Conservation (phyloP, 2,329 filamentous ascomycete species). For the Fusarium anguioides region DNA sequence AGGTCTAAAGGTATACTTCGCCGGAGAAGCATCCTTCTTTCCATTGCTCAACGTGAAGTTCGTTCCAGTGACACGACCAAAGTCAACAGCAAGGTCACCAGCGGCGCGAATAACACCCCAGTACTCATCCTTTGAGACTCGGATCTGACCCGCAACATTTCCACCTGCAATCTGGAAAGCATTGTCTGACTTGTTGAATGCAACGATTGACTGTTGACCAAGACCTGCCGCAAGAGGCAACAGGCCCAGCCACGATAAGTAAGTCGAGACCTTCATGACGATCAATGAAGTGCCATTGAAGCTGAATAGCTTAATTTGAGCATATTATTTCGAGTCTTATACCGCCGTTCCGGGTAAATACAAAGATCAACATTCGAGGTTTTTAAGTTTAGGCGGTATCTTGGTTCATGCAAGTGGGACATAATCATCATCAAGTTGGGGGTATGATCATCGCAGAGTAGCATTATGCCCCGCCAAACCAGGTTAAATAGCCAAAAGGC, state of each 20-base stretch:
- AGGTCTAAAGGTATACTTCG: conserved; percentile 56
- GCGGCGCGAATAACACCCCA: conserved; percentile 76
- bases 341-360: conserved; percentile 17
- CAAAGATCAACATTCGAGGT: not conserved
- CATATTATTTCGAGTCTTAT: conserved; percentile 2
- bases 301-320: not conserved
- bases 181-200: conserved; percentile 23
- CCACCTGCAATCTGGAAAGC: conserved; percentile 21
- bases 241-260: conserved; percentile 15
- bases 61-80: conserved; percentile 75
- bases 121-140: conserved; percentile 69
- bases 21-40: conserved; percentile 50
- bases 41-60: conserved; percentile 70
- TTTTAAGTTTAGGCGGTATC: conserved; percentile 18
- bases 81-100: conserved; percentile 73
- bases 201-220: conserved; percentile 25
- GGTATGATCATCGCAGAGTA: conserved; percentile 23
- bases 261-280: conserved; percentile 16
- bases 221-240: conserved; percentile 10
- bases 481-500: conserved; percentile 30
- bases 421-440: not conserved
- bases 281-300: not conserved
- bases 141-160: conserved; percentile 57
- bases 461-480: conserved; percentile 17
- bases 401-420: conserved; percentile 16